These are phyloP conservation scores for Colletotrichum sp. DNA, from an alignment of 2,329 filamentous ascomycete genomes.

Conservation along the genomic window DNA sequence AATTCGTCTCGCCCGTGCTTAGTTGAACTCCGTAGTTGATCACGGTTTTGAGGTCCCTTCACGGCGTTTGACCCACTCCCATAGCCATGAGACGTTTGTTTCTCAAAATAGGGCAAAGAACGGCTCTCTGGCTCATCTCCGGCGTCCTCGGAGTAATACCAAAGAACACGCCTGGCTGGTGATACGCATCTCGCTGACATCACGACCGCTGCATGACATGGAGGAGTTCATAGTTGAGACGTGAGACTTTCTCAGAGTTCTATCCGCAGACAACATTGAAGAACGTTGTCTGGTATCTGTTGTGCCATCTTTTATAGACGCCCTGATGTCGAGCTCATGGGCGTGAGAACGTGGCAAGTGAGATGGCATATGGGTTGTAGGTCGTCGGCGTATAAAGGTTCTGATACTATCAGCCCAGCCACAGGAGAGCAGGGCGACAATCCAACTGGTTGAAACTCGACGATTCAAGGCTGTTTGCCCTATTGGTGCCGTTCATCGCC, in stretches of 20 bases:
- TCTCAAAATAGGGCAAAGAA: rapidly evolving
- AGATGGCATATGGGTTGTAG: neutral
- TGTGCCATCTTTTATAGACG: neutral
- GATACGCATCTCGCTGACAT: neutral
- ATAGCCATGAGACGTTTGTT: neutral
- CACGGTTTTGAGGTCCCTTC: neutral
- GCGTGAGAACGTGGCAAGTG: rapidly evolving
- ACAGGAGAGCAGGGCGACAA: neutral
- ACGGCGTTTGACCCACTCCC: neutral
- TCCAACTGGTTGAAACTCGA: too few species aligned
- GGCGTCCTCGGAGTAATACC: rapidly evolving
- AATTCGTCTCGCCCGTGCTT: too few species aligned
- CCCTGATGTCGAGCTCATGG: rapidly evolving
- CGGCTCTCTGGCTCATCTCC: neutral
- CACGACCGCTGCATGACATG: neutral
- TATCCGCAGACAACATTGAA: neutral
- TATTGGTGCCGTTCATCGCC: neutral
- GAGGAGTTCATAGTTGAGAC: neutral
- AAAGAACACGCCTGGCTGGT: rapidly evolving
- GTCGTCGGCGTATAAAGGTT: rapidly evolving
- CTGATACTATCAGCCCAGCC: rapidly evolving
- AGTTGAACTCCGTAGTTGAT: neutral
- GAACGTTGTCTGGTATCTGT: neutral
- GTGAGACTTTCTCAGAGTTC: neutral
- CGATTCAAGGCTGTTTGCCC: too few species aligned